Conservation (phyloP, 306 rosid species). For the Sesbania bispinosa region DNA sequence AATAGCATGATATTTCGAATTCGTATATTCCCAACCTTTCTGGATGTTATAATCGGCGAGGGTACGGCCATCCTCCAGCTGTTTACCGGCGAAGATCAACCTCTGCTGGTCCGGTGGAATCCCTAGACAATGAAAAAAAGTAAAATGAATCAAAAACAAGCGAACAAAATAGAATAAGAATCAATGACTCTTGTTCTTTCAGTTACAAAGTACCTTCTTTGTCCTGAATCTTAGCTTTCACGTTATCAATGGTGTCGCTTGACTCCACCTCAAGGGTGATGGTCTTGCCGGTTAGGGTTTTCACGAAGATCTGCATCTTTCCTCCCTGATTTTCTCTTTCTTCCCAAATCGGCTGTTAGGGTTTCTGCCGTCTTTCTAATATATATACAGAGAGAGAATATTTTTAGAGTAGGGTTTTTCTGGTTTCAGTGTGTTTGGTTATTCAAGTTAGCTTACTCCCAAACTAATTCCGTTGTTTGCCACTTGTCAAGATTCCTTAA, state of each 20-base stretch:
- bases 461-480: neutral
- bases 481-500: neutral
- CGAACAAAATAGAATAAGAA: neutral
- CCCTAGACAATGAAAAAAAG: constrained; percentile 32
- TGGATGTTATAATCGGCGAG: constrained; percentile 96
- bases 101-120: constrained; percentile 99
- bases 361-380: neutral
- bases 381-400: neutral
- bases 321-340: neutral
- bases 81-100: constrained; percentile 93
- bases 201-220: constrained; percentile 58
- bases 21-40: constrained; percentile 55
- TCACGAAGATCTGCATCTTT: constrained; percentile 95
- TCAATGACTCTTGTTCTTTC: neutral
- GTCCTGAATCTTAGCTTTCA: constrained; percentile 92
- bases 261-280: constrained; percentile 99
- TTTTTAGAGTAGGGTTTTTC: constrained; percentile 32
- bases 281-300: constrained; percentile 97
- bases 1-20: neutral
- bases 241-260: constrained; percentile 92
- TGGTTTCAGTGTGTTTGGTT: neutral
- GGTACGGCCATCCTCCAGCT: constrained; percentile 97
- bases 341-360: neutral
- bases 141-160: neutral
- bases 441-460: neutral